These are phyloP conservation scores for Citrus mangshanensis DNA, from an alignment of 345 rosid species.

Conservation along the genomic window DNA sequence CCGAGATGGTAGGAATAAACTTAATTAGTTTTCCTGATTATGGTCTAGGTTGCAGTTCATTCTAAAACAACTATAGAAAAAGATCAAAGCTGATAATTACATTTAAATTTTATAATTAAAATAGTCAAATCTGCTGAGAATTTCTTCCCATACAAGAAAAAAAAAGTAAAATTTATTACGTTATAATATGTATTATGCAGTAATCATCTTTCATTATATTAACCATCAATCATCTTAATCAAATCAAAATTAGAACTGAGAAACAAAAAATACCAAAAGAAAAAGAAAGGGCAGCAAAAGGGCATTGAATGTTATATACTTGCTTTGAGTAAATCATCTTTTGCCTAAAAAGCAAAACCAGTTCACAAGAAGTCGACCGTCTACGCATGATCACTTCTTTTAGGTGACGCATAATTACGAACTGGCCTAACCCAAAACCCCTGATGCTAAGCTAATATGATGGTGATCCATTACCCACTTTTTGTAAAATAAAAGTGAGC, in stretches of 20 bases:
- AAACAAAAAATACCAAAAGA: not conserved
- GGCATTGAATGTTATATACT: not conserved
- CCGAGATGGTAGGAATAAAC: not conserved
- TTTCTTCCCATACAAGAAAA: not conserved
- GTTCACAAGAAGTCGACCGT: constrained; percentile 15
- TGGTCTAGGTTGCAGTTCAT: not conserved
- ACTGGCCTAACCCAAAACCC: not conserved
- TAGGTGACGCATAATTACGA: constrained; percentile 3
- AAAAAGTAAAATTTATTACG: not conserved
- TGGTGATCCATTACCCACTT: not conserved
- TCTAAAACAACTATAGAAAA: not conserved
- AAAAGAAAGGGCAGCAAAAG: not conserved
- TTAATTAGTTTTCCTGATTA: not conserved
- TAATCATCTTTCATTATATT: not conserved
- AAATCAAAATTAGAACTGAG: not conserved
- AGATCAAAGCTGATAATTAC: not conserved
- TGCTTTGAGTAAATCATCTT: not conserved
- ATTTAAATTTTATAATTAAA: not conserved
- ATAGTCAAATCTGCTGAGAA: not conserved
- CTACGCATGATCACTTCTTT: constrained; percentile 3
- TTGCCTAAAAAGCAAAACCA: constrained; percentile 2
- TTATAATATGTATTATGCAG: not conserved
- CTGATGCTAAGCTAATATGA: not conserved
- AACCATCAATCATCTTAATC: not conserved
- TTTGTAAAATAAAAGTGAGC: not conserved